Percentiles rank a stretch among this genome's conserved stretches.
phyloP scores from a whole-genome alignment of 176 grass and related monocot species.

The Carex scoparia region DNA sequence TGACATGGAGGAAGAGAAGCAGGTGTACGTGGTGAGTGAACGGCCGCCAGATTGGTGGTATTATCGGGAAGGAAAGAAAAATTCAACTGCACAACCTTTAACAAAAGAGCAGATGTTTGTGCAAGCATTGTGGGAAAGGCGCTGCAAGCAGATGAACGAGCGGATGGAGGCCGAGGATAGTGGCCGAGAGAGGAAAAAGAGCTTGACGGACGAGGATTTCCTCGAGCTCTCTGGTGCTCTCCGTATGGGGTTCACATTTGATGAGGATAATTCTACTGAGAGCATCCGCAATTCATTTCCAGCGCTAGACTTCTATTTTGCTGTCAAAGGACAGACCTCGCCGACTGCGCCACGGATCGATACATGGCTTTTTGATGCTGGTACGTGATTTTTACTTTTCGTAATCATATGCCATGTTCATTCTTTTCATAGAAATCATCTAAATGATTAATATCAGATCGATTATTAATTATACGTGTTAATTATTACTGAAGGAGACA shows the following conservation, averaged over 20 bases:
- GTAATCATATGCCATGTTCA: background rate
- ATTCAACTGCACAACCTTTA: background rate
- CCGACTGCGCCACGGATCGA: slow-evolving; percentile 11
- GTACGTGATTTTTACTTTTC: background rate
- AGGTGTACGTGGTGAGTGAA: slow-evolving; percentile 14
- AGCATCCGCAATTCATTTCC: slow-evolving; percentile 21
- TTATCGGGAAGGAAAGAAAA: slow-evolving; percentile 20
- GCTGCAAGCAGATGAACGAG: slow-evolving; percentile 23
- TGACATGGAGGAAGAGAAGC: slow-evolving; percentile 23
- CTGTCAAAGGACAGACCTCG: slow-evolving; percentile 19
- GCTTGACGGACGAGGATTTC: slow-evolving; percentile 27
- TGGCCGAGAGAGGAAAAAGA: slow-evolving; percentile 4
- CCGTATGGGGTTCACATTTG: slow-evolving; percentile 17
- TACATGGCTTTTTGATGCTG: slow-evolving; percentile 22
- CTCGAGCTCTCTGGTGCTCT: slow-evolving; percentile 16
- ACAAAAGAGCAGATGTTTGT: slow-evolving; percentile 23
- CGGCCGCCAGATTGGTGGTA: slow-evolving; percentile 19
- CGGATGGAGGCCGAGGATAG: slow-evolving; percentile 14
- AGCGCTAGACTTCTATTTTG: slow-evolving; percentile 26
- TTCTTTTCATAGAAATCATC: background rate
- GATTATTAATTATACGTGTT: background rate
- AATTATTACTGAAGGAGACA: slow-evolving; percentile 1
- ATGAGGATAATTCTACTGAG: slow-evolving; percentile 19
- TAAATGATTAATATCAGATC: background rate
- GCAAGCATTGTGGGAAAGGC: slow-evolving; percentile 11